A percentile compares a stretch with the other conserved stretches of the same genome.
Evolutionary conservation across 148 eudicot genomes (phyloP).

Genomic region (Mesembryanthemum crystallinum): DNA sequence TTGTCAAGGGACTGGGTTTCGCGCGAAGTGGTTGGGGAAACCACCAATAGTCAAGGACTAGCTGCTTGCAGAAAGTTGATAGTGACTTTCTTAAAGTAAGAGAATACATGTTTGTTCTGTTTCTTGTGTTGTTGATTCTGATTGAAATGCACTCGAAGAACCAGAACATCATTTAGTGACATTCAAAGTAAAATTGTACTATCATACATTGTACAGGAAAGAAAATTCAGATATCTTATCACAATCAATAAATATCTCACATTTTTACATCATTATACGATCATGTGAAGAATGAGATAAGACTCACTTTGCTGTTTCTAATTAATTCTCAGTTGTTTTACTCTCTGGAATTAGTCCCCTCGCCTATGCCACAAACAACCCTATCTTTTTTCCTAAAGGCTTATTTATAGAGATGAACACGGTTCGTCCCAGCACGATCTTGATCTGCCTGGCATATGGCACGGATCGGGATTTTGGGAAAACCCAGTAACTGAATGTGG

Average conservation of each 20-base stretch:
- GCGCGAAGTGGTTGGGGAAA: slow-evolving; percentile 83
- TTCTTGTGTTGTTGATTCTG: neutral
- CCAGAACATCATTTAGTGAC: slow-evolving; percentile 5
- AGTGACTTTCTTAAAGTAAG: slow-evolving; percentile 12
- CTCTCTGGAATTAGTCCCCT: too few species aligned
- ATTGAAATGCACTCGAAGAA: slow-evolving; percentile 1
- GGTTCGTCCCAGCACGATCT: too few species aligned
- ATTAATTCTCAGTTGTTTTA: too few species aligned
- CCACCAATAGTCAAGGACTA: slow-evolving; percentile 53
- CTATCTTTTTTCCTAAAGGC: too few species aligned
- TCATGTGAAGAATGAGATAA: too few species aligned
- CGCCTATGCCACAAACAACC: too few species aligned
- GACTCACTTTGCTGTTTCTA: too few species aligned
- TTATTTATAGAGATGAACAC: too few species aligned
- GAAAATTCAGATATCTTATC: neutral
- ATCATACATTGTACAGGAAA: slow-evolving; percentile 14
- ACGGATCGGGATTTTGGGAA: too few species aligned
- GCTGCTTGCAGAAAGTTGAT: slow-evolving; percentile 7
- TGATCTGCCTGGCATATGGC: too few species aligned
- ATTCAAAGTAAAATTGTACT: neutral
- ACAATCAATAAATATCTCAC: neutral
- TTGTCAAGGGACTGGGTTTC: slow-evolving; percentile 91
- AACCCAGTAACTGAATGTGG: too few species aligned
- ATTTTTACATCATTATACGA: neutral
- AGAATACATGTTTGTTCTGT: neutral